Evolutionary conservation across 73 alveolate species (phyloP).

Genomic region (Paramecium octaurelia): DNA sequence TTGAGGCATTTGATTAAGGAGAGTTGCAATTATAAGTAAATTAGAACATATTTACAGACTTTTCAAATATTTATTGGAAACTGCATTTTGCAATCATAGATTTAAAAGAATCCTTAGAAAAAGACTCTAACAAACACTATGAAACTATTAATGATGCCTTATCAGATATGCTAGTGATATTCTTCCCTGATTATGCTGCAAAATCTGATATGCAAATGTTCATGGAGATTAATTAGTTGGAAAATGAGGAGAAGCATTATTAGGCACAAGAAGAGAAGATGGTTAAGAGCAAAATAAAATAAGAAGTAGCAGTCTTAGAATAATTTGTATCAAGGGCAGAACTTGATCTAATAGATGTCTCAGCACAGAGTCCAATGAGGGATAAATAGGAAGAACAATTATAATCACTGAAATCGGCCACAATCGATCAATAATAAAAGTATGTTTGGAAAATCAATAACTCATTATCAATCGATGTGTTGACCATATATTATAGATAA

Average conservation of each 20-base stretch:
- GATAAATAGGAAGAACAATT: background rate
- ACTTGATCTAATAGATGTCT: background rate
- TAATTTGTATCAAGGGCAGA: background rate
- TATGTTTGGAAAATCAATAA: constrained; percentile 25
- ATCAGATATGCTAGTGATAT: constrained; percentile 15
- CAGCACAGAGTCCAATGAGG: background rate
- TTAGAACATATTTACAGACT: background rate
- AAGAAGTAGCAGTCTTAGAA: background rate
- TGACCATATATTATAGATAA: background rate
- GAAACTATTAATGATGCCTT: constrained; percentile 40
- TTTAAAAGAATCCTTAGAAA: background rate
- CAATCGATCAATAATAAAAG: background rate
- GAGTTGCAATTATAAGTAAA: background rate
- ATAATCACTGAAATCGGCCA: background rate
- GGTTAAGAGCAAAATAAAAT: constrained; percentile 26
- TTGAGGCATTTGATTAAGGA: background rate
- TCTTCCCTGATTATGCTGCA: constrained; percentile 48
- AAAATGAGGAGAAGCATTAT: constrained; percentile 38
- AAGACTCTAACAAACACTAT: background rate
- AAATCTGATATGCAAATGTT: constrained; percentile 46
- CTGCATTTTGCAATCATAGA: constrained; percentile 22
- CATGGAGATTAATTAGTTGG: constrained; percentile 36
- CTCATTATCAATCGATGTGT: background rate
- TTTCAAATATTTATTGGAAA: constrained; percentile 44
- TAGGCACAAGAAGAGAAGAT: constrained; percentile 11